phyloP scores from a whole-genome alignment of 192 early-diverging fungal genomes.

The Mortierella claussenii region DNA sequence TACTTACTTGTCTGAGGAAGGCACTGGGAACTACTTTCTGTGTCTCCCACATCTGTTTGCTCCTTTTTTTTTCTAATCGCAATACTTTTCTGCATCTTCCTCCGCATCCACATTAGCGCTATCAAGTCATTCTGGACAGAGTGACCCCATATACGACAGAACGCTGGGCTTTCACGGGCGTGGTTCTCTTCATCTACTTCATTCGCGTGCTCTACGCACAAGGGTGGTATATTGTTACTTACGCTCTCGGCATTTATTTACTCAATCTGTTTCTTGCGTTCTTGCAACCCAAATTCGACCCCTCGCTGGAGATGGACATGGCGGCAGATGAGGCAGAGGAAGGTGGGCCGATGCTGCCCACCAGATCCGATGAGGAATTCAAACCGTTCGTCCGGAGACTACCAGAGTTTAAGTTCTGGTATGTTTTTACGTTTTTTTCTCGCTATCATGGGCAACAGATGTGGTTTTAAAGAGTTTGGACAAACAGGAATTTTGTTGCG shows the following conservation, averaged over 20 bases:
- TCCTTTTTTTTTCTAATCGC: too few relatives aligned
- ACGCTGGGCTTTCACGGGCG: slow-evolving; percentile 80
- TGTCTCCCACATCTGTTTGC: too few relatives aligned
- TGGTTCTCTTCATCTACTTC: slow-evolving; percentile 73
- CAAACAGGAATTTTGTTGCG: too few relatives aligned
- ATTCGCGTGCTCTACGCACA: slow-evolving; percentile 82
- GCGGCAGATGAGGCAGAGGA: slow-evolving; percentile 72
- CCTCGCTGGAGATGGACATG: slow-evolving; percentile 80
- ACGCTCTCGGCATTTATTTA: slow-evolving; percentile 93
- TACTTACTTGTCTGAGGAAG: too few relatives aligned
- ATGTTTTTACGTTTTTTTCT: slow-evolving; percentile 26
- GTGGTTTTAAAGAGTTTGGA: too few relatives aligned
- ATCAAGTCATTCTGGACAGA: slow-evolving; percentile 84
- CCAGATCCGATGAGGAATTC: slow-evolving; percentile 93
- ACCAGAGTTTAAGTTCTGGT: slow-evolving; percentile 99
- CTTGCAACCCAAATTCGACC: slow-evolving; percentile 96
- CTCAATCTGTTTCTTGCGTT: slow-evolving; percentile 96
- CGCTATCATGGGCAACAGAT: too few relatives aligned
- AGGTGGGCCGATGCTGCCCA: slow-evolving; percentile 75
- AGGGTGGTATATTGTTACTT: slow-evolving; percentile 98
- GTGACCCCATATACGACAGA: slow-evolving; percentile 78
- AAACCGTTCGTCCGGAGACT: slow-evolving; percentile 95
- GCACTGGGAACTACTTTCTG: too few relatives aligned
- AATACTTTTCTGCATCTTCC: too few relatives aligned
- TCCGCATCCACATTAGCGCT: slow-evolving; percentile 74